Base-by-base conservation (phyloP, 2,329 filamentous ascomycete genomes). In the Madurella fahalii region DNA sequence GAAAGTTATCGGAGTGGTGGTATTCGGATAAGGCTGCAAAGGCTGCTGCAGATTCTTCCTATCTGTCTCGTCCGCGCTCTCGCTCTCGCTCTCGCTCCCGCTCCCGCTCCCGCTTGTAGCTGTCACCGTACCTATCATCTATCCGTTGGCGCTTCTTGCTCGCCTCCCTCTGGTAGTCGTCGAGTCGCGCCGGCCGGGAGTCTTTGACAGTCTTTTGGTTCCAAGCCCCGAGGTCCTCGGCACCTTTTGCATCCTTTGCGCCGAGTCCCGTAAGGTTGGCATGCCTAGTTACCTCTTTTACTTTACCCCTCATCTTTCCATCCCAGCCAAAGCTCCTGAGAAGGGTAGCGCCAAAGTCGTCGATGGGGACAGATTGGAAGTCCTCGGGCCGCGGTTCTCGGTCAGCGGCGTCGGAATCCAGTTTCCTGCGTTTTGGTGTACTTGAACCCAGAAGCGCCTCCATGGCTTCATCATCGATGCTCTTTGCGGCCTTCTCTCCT, bases 261-360 rank as follows among this genome's bases (percentile, higher is more conserved):
- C 93, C 94, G 8, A 97, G 86, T 0, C 94, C 94, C 9, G 97
- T 77, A 53, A 95, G 80, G 55, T 90, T 90, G 15, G 90, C 86
- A 47, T 92, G 82, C 49, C 85, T 80, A 66, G 87, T 86, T 13
- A 85, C 77, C 16, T 84, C 74, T 58, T 83, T 85, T 37, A 84
- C 77, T 61, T 87, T 87, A 2, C 77, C 79, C 45, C 76, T 72
- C 58, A 78, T 75, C 52, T 84, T 81, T 70, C 73, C 86, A 76
- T 96, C 91, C 92, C 93, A 96, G 9, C 94, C 94, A 89, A 97
- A 96, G 9, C 92, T 91, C 32, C 92, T 84, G 37, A 99, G 78
- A 60, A 97, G 78, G 0, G 92, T 91, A 16, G 91, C 88, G 8
- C 94, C 94, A 61, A 97, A 99, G 64, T 96, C 91, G 63, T 96